A percentile compares a stretch with the other conserved stretches of the same genome.
Evolutionary conservation across 805 yeast species (phyloP).

Genomic region (Candida succiphila): DNA sequence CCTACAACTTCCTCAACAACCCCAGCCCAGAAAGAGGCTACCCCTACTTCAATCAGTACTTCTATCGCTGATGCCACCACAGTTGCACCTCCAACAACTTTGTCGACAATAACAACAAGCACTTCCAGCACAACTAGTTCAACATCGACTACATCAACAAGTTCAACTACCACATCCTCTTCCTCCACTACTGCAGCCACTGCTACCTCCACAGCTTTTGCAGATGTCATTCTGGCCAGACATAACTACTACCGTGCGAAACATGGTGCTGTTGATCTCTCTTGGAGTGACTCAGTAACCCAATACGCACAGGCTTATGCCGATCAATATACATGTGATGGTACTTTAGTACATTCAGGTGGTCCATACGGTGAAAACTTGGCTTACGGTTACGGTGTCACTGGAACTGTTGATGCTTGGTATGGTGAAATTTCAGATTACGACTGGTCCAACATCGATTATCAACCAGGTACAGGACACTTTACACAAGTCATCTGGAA

Average conservation of each 20-base stretch:
- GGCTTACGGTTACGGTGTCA: conserved; percentile 54
- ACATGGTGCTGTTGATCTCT: conserved; percentile 40
- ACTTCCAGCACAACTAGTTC: conserved; percentile 8
- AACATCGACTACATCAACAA: conserved; percentile 6
- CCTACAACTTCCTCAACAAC: not conserved
- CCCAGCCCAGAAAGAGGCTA: not conserved
- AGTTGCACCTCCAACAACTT: conserved; percentile 3
- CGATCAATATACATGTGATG: conserved; percentile 44
- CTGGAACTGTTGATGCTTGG: conserved; percentile 61
- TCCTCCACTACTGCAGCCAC: conserved; percentile 9
- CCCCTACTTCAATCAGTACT: conserved; percentile 1
- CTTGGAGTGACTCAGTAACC: conserved; percentile 48
- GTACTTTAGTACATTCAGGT: conserved; percentile 50
- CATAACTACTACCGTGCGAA: conserved; percentile 53
- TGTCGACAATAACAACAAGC: conserved; percentile 6
- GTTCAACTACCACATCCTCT: conserved; percentile 10
- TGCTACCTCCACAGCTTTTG: conserved; percentile 13
- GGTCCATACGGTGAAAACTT: conserved; percentile 71
- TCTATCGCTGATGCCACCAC: conserved; percentile 3
- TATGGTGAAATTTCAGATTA: conserved; percentile 53
- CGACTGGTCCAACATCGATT: conserved; percentile 42
- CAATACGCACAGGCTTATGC: conserved; percentile 53
- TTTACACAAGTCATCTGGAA: conserved; percentile 76
- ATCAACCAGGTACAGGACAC: conserved; percentile 49
- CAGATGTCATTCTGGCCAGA: conserved; percentile 35